Conservation (phyloP, 192 early-diverging fungal species). For the Podila epigama region DNA sequence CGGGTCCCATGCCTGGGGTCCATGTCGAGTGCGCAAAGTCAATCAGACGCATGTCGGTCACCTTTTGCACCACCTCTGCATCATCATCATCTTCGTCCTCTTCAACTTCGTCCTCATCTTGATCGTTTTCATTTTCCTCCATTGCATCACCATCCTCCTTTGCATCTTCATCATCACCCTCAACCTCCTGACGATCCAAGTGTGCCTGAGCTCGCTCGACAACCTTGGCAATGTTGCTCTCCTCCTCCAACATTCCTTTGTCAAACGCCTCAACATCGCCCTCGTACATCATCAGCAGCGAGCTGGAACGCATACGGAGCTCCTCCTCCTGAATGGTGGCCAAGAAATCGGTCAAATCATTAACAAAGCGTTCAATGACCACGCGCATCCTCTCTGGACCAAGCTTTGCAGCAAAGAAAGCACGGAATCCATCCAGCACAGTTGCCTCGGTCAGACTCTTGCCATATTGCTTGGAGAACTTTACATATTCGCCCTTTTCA, state of each 20-base stretch:
- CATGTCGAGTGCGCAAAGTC: slow-evolving; percentile 93
- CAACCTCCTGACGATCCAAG: slow-evolving; percentile 35
- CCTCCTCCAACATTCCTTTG: slow-evolving; percentile 54
- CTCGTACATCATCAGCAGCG: slow-evolving; percentile 86
- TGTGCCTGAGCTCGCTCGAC: slow-evolving; percentile 36
- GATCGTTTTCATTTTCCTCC: slow-evolving; percentile 7
- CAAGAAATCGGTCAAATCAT: slow-evolving; percentile 63
- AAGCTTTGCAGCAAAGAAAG: slow-evolving; percentile 68
- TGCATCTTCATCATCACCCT: slow-evolving; percentile 2
- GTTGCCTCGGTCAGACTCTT: slow-evolving; percentile 59
- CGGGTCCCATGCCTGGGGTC: slow-evolving; percentile 63
- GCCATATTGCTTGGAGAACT: slow-evolving; percentile 61
- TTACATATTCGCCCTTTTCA: slow-evolving; percentile 42
- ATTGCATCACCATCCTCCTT: slow-evolving; percentile 23
- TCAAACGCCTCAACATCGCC: slow-evolving; percentile 61
- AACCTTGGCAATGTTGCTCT: slow-evolving; percentile 33
- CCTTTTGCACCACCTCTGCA: slow-evolving; percentile 45
- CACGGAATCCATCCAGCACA: slow-evolving; percentile 61
- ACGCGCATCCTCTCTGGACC: slow-evolving; percentile 58
- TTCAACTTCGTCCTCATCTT: slow-evolving; percentile 11
- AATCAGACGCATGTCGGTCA: slow-evolving; percentile 77
- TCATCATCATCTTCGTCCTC: slow-evolving; percentile 45
- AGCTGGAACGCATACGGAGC: slow-evolving; percentile 74
- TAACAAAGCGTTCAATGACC: slow-evolving; percentile 67
- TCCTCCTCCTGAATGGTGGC: slow-evolving; percentile 60